Evolutionary conservation across 441 rosid genomes (phyloP).

Genomic region (Pelargonium cotyledonis): DNA sequence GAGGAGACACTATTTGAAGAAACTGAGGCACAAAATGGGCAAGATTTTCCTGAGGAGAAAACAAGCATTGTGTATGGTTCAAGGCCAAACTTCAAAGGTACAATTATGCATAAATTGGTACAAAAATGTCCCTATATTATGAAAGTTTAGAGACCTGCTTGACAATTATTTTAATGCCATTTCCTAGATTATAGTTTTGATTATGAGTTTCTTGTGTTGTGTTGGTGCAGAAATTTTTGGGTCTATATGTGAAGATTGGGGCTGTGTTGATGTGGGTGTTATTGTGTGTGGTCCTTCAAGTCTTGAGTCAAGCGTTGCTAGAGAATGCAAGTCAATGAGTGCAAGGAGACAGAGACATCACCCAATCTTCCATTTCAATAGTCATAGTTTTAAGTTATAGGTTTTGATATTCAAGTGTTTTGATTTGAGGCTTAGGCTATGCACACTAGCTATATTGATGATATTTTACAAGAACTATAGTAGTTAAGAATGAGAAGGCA

Average conservation of each 20-base stretch:
- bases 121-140: no score
- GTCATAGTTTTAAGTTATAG: conserved; percentile 76
- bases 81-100: conserved; percentile 80
- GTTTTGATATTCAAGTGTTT: no score
- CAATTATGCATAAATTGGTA: no score
- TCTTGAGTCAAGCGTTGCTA: conserved; percentile 66
- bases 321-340: conserved; percentile 59
- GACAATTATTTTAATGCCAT: background rate
- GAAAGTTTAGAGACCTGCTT: no score
- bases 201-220: no score
- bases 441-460: no score
- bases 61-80: conserved; percentile 49
- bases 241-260: conserved; percentile 35
- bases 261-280: conserved; percentile 64
- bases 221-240: conserved; percentile 55
- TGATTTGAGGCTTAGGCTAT: no score
- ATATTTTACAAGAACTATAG: no score
- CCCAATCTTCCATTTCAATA: conserved; percentile 65
- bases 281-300: conserved; percentile 72
- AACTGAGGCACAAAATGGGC: conserved; percentile 1
- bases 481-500: no score
- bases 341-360: conserved; percentile 33
- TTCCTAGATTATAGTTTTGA: background rate
- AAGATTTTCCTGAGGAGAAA: conserved; percentile 6
- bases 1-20: conserved; percentile 18